phyloP scores from a whole-genome alignment of 2,329 filamentous ascomycete species.

The Aspergillus aculeatus region DNA sequence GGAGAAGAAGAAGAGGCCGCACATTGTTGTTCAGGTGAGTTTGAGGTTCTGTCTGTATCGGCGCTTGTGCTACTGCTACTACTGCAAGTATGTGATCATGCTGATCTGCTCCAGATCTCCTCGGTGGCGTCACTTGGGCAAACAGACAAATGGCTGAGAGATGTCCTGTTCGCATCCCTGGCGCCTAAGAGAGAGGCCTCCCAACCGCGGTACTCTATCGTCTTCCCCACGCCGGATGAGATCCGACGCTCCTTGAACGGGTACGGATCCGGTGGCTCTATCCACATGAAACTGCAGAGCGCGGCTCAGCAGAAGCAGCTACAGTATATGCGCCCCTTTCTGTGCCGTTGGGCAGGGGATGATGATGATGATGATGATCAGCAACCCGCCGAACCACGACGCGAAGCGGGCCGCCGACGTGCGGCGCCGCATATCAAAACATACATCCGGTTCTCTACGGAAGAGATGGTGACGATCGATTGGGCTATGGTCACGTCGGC shows the following conservation, averaged over 20 bases:
- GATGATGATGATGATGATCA: not conserved
- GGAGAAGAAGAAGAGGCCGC: conserved; percentile 23
- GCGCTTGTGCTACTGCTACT: too few relatives aligned
- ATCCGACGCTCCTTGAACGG: conserved; percentile 75
- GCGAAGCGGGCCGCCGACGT: conserved; percentile 60
- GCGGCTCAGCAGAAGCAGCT: conserved; percentile 71
- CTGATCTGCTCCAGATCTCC: conserved; percentile 60
- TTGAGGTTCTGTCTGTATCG: not conserved
- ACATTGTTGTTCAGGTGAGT: conserved; percentile 40
- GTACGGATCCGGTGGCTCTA: conserved; percentile 73
- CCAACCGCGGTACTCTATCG: conserved; percentile 59
- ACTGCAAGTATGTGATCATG: too few relatives aligned
- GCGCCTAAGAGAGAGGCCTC: conserved; percentile 22
- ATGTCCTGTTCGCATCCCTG: conserved; percentile 57
- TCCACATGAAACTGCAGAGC: conserved; percentile 76
- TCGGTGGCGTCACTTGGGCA: conserved; percentile 77
- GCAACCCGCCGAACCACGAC: not conserved
- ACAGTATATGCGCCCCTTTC: conserved; percentile 65
- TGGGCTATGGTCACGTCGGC: conserved; percentile 89
- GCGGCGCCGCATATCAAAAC: conserved; percentile 90
- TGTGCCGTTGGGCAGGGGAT: conserved; percentile 76
- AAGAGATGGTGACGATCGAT: conserved; percentile 56
- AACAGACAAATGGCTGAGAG: conserved; percentile 69
- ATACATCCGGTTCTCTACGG: conserved; percentile 64
- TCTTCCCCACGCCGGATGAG: conserved; percentile 79